phyloP scores from a whole-genome alignment of 805 yeast species.

The Candida nanaspora region DNA sequence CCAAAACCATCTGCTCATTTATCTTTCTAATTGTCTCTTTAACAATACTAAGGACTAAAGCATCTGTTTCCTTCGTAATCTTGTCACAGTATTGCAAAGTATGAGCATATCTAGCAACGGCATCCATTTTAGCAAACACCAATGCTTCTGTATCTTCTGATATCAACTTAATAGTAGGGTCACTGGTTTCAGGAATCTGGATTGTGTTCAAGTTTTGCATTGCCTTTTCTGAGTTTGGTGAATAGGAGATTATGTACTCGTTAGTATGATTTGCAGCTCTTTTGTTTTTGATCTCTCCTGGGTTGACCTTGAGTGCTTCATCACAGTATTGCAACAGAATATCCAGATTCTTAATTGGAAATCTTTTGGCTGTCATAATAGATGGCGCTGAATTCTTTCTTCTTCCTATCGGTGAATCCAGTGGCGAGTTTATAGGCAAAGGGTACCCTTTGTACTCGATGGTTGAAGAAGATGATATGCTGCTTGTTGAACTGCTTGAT shows the following conservation, averaged over 20 bases:
- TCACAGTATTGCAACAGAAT: slow-evolving; percentile 61
- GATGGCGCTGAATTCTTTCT: slow-evolving; percentile 34
- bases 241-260: slow-evolving; percentile 28
- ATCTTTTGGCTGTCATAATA: slow-evolving; percentile 34
- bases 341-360: slow-evolving; percentile 57
- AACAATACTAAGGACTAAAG: slow-evolving; percentile 55
- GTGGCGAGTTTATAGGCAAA: slow-evolving; percentile 24
- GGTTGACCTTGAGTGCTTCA: slow-evolving; percentile 65
- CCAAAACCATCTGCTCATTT: slow-evolving; percentile 24
- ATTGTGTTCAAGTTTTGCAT: slow-evolving; percentile 36
- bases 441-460: slow-evolving; percentile 54
- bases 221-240: slow-evolving; percentile 58
- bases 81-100: slow-evolving; percentile 68
- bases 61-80: slow-evolving; percentile 73
- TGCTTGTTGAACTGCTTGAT: neutral
- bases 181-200: slow-evolving; percentile 44
- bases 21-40: slow-evolving; percentile 54
- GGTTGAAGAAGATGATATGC: slow-evolving; percentile 12
- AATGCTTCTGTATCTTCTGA: slow-evolving; percentile 60
- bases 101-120: slow-evolving; percentile 64
- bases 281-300: slow-evolving; percentile 49
- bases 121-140: slow-evolving; percentile 59
- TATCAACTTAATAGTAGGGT: slow-evolving; percentile 55
- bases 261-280: slow-evolving; percentile 13
- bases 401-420: slow-evolving; percentile 17